Base-by-base conservation (phyloP, 495 filamentous ascomycete species). In the Penicillium diatomitis region DNA sequence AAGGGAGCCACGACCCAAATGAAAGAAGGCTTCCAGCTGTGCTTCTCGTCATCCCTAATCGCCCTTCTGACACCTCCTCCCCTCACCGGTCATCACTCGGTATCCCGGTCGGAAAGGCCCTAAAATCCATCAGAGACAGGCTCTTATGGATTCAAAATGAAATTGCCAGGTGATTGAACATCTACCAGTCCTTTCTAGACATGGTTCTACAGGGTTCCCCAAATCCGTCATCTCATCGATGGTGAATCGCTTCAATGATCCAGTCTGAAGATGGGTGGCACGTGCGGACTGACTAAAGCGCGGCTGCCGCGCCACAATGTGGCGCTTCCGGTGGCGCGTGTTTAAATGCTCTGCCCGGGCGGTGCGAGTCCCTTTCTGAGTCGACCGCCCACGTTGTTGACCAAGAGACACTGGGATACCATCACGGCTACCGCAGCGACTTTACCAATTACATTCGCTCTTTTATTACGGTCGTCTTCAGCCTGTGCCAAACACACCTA, bases 1-100 rank as follows among this genome's bases (percentile, higher is more conserved):
- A 60, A 59, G 60, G 58, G 67, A 62, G 57, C 53, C 59, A 56
- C 59, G 64, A 60, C 54, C 56, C 56, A 69, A 69, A 60, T 55
- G 55, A 56, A 53, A 62, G 47, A 56, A 56, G 38, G 39, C 47
- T 48, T 34, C 39, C 38, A 41, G 54, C 38, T 55, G 40, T 48
- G 55, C 32, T 56, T 46, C 55, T 57, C 40, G 48, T 47, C 30
- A 48, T 61, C 48, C 46, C 55, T 50, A 38, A 58, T 47, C 50
- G 57, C 49, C 20, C 46, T 49, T 63, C 58, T 63, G 49, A 61
- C 57, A 58, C 48, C 60, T 56, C 55, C 58, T 61, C 52, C 52
- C 52, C 52, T 49, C 55, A 52, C 38, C 32, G 45, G 48, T 42
- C 41, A 36, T 20, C 38, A 31, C 50, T 31, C 37, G 41, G 9